Conservation (phyloP, 805 yeast species). For the Candida michaelii region DNA sequence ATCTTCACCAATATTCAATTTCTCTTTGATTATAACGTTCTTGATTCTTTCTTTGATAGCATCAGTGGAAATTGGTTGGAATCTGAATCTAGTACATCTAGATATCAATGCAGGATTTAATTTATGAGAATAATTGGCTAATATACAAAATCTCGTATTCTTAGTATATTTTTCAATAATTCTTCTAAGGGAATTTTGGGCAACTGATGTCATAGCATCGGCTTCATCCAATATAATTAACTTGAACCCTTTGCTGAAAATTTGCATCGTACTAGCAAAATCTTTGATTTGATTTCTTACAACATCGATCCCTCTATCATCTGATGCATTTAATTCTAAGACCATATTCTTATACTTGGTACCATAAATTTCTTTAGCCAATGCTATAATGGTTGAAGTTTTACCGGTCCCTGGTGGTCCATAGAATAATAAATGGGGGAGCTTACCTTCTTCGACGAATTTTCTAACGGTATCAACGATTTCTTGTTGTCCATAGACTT, state of each 20-base stretch:
- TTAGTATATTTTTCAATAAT: slow-evolving; percentile 90
- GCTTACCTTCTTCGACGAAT: slow-evolving; percentile 76
- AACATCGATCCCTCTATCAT: slow-evolving; percentile 96
- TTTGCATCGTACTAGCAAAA: slow-evolving; percentile 94
- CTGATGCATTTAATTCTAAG: slow-evolving; percentile 85
- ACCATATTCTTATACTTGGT: slow-evolving; percentile 82
- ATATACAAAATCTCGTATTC: slow-evolving; percentile 91
- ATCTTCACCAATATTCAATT: slow-evolving; percentile 52
- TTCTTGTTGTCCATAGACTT: slow-evolving; percentile 88
- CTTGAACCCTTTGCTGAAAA: slow-evolving; percentile 82
- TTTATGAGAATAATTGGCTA: slow-evolving; percentile 95
- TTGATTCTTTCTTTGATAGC: slow-evolving; percentile 70
- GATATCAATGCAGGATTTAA: slow-evolving; percentile 92
- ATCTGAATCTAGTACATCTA: slow-evolving; percentile 93
- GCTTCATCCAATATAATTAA: slow-evolving; percentile 94
- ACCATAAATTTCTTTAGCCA: slow-evolving; percentile 83
- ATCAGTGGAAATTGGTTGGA: slow-evolving; percentile 70
- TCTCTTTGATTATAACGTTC: slow-evolving; percentile 68
- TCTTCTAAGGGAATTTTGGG: slow-evolving; percentile 79
- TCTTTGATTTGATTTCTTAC: slow-evolving; percentile 97
- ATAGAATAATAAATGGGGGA: slow-evolving; percentile 90
- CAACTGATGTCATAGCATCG: slow-evolving; percentile 88
- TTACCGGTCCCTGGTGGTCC: slow-evolving; percentile 96
- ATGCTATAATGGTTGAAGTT: slow-evolving; percentile 82
- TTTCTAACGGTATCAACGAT: slow-evolving; percentile 81